Base-by-base conservation (phyloP, 345 rosid genomes). In the Arabidopsis arenosa region DNA sequence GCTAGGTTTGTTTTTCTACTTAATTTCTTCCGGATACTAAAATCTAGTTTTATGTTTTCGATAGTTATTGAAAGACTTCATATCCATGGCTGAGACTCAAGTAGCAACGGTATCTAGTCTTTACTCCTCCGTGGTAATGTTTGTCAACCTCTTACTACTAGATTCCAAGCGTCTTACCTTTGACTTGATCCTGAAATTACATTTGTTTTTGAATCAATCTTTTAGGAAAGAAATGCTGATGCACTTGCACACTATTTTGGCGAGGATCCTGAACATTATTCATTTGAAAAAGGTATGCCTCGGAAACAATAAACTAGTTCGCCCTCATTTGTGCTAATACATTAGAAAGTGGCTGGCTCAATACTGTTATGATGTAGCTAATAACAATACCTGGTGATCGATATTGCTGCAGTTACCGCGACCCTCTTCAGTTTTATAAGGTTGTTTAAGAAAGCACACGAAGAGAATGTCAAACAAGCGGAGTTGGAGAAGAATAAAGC, bases 221-320 rank as follows among this genome's bases (percentile, higher is more conserved):
- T 32, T 65, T 82, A 96, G 99, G 98, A 97, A 73, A 87, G 91
- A 76, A 93, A 93, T 83, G 99, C 99, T 49, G 97, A 96, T 87
- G 95, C 93, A 72, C 98, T 96, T 80, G 98, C 91, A 15, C 81
- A 85, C 63, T 96, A 96, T 68, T 96, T 96, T 75, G 92, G 93
- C 8, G 98, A 96, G 88, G 98, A 96, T 85, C 99, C 99, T 12
- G 89, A 88, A 15, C 90, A 91, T 26, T 93, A 87, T 77, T 98
- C 96, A 2, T 93, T 93, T 85, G 99, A 96, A 81, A 98, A 96
- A 93, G 99, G 99, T 89, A 84, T 61, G 77, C 41, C 53, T 18
- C 15, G 17, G 48, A 51, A 76, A 39, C 32, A 28, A 45, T 55
- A 55, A 70, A 56, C 54, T 58, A 23, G 26, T 23, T 73, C 9